A percentile compares a stretch with the other conserved stretches of the same genome.
phyloP scores from a whole-genome alignment of 768 basidiomycete genomes.

The Infundibulicybe gibba region DNA sequence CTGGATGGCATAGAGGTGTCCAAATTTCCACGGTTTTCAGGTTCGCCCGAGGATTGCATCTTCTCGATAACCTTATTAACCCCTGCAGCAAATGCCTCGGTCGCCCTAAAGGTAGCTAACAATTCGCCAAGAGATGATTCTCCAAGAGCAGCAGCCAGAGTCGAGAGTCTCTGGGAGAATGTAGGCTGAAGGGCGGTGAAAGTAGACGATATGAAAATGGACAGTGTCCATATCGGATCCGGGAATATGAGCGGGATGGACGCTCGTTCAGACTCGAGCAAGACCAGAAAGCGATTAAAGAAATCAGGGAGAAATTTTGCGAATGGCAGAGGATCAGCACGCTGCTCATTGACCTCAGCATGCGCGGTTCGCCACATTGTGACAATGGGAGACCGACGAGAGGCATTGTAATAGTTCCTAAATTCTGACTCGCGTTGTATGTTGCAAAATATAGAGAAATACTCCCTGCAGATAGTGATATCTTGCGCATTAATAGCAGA shows the following conservation, averaged over 20 bases:
- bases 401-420: conserved; percentile 90
- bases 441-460: conserved; percentile 83
- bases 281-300: conserved; percentile 60
- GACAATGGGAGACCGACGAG: conserved; percentile 62
- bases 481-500: conserved; percentile 83
- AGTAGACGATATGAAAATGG: conserved; percentile 79
- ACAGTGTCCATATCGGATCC: conserved; percentile 72
- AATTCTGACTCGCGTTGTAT: conserved; percentile 94
- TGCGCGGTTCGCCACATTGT: conserved; percentile 63
- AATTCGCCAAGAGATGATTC: conserved; percentile 63
- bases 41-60: conserved; percentile 33
- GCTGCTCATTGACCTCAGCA: conserved; percentile 41
- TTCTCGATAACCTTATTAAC: conserved; percentile 80
- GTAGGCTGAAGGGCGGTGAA: conserved; percentile 80
- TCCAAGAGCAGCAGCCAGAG: conserved; percentile 64
- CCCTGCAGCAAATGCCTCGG: conserved; percentile 78
- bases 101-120: conserved; percentile 65
- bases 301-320: conserved; percentile 71
- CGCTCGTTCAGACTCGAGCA: conserved; percentile 68
- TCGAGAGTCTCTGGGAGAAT: conserved; percentile 72
- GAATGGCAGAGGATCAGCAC: conserved; percentile 37
- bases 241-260: conserved; percentile 87
- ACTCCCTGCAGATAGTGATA: conserved; percentile 66
- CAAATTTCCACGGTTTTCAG: conserved; percentile 2
- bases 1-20: conserved; percentile 15